These are phyloP conservation scores for Oryza nivara DNA, from an alignment of 176 grass and related monocot species.

Conservation along the genomic window DNA sequence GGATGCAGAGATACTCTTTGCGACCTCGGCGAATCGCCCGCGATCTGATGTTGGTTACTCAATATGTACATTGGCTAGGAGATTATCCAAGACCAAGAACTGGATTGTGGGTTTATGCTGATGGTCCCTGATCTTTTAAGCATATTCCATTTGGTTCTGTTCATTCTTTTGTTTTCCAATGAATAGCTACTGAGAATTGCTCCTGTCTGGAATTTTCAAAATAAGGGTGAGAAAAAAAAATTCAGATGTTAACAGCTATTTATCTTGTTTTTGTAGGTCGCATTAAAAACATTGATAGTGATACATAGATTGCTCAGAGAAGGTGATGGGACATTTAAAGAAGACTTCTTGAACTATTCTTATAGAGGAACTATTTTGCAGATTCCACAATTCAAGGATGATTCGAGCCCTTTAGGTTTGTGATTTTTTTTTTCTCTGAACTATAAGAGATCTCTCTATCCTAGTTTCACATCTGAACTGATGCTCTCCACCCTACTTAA, in stretches of 20 bases:
- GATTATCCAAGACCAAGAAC: constrained; percentile 86
- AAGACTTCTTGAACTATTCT: constrained; percentile 85
- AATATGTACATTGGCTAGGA: constrained; percentile 75
- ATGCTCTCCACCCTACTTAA: neutral
- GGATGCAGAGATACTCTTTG: constrained; percentile 66
- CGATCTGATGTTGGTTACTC: constrained; percentile 88
- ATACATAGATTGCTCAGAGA: constrained; percentile 86
- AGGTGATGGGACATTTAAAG: constrained; percentile 85
- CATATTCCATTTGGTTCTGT: neutral
- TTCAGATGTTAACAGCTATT: neutral
- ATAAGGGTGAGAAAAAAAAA: neutral
- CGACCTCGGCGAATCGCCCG: constrained; percentile 64
- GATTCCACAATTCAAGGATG: constrained; percentile 90
- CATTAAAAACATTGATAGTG: constrained; percentile 91
- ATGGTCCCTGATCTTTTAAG: constrained; percentile 8
- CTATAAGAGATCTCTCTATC: neutral
- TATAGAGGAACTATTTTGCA: constrained; percentile 84
- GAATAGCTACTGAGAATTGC: neutral
- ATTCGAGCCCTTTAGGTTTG: constrained; percentile 84
- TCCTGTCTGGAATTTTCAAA: neutral
- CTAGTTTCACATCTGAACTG: constrained; percentile 2
- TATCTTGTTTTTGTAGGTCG: constrained; percentile 61
- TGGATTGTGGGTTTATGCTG: constrained; percentile 68
- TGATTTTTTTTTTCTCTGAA: constrained; percentile 25
- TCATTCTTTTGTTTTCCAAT: neutral